Evolutionary conservation across 1,139 yeast genomes (phyloP), one percentile per base, ranked within the genome.

Genomic region (Scheffersomyces cryptocercus): DNA sequence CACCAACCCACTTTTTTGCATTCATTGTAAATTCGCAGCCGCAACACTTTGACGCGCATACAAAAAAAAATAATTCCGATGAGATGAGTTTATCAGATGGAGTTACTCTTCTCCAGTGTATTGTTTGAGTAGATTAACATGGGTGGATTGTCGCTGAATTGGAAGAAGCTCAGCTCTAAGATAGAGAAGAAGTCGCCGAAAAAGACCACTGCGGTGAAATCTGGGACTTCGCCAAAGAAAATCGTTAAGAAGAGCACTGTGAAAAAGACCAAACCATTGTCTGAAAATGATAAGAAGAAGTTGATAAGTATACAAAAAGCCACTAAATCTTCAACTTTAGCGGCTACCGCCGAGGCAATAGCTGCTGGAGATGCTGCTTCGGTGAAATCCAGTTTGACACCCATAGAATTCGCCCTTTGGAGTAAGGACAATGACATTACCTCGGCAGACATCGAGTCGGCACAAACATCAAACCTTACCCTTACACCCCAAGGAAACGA

Each of bases 401-500:
- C 64, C 3, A 53, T 67, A 30, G 68, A 61, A 43, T 53, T 53
- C 24, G 56, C 69, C 4, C 56, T 68, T 33, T 68, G 72, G 72
- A 50, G 49, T 3, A 56, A 62, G 16, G 68, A 66, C 33, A 48
- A 53, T 15, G 61, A 62, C 10, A 62, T 65, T n/a, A 40, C 40
- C 11, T 41, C 47, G 12, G 34, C 44, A 2, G 57, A 57, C 35
- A 41, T 64, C 20, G 45, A 51, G 9, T 35, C 11, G 15, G n/a
- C 24, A 10, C n/a, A 45, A 29, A 32, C 38, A n/a, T 35, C 37
- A 3, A 35, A 15, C 3, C 29, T 37, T 12, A 36, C 36, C 44
- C 11, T 41, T 13, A 42, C 40, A 15, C 47, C 43, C 10, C 32
- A 42, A 12, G 47, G 44, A 26, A 49, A 46, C 14, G 59, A 58